Evolutionary conservation across 164 flowering plant genomes (phyloP), one percentile per base, ranked within the genome.

Genomic region (Magnolia kwangsiensis): DNA sequence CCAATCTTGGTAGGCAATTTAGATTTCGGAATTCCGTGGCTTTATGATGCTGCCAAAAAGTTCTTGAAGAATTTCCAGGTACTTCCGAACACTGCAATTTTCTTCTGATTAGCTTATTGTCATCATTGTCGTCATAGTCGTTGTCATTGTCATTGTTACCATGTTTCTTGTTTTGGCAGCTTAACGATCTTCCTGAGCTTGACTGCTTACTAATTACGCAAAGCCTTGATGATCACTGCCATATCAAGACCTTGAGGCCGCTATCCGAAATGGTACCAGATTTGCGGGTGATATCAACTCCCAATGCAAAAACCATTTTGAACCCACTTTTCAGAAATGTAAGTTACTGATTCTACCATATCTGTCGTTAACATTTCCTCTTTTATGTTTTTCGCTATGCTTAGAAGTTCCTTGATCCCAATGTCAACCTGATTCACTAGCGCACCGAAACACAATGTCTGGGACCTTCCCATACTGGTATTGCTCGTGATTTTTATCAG

Each of bases 151-250:
- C 45, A 50, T 51, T 51, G 21, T 50, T 50, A 27, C n/a, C 79
- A 69, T 76, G 29, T 59, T 55, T 1, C 74, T 21, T 70, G 68
- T 77, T 66, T 14, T 71, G 78, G 88, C 95, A 95, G 99, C 97
- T 95, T 74, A 87, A 80, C 74, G 92, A 91, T 89, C 97, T 95
- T 84, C 96, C 98, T 75, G 90, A 89, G 78, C 70, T 92, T 4
- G 92, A 92, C 78, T 90, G 92, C 84, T 81, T 95, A 51, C 78
- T 95, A 71, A 95, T 95, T 70, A 95, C 97, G 19, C 98, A 95
- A 92, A 93, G 96, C 84, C 95, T 95, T 73, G 99, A 95, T 82
- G 99, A 95, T 84, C 99, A 95, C 76, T 95, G 99, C 80, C 98
- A 95, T 82, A 80, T 90, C 87, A 91, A 87, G 82, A 95, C 99